Conservation (phyloP, 164 flowering plant species). For the Vitis vinifera region DNA sequence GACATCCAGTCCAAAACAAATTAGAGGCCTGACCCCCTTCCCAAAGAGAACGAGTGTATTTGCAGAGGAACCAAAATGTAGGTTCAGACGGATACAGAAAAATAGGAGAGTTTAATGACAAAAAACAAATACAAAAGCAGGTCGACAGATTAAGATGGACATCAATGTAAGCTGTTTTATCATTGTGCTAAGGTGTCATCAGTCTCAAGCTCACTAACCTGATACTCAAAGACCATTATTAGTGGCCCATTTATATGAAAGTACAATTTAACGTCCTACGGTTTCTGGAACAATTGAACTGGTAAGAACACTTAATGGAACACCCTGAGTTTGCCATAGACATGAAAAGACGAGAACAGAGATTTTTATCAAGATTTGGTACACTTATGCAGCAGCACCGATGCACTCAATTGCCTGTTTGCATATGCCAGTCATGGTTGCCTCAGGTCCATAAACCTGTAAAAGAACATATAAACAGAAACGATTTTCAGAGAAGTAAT, state of each 20-base stretch:
- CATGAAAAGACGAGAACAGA: neutral
- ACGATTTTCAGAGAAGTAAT: neutral
- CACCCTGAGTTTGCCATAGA: neutral
- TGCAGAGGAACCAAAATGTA: too few species aligned
- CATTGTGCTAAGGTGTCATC: neutral
- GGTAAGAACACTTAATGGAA: neutral
- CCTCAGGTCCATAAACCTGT: conserved; percentile 82
- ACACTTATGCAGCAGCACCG: conserved; percentile 47
- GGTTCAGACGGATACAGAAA: too few species aligned
- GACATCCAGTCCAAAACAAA: too few species aligned
- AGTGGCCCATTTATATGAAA: conserved; percentile 1
- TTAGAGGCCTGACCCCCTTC: too few species aligned
- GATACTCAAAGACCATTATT: neutral
- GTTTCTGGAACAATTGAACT: neutral
- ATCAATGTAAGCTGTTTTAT: neutral
- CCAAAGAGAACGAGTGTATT: too few species aligned
- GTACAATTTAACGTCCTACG: neutral
- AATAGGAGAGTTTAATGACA: too few species aligned
- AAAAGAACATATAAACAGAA: conserved; percentile 3
- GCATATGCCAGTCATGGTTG: conserved; percentile 83
- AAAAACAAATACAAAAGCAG: too few species aligned
- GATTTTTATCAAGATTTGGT: neutral
- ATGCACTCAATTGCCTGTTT: conserved; percentile 74
- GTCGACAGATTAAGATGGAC: neutral
- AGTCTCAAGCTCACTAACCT: neutral